These are phyloP conservation scores for Thozetella sp. DNA, from an alignment of 495 filamentous ascomycete genomes.

Conservation along the genomic window DNA sequence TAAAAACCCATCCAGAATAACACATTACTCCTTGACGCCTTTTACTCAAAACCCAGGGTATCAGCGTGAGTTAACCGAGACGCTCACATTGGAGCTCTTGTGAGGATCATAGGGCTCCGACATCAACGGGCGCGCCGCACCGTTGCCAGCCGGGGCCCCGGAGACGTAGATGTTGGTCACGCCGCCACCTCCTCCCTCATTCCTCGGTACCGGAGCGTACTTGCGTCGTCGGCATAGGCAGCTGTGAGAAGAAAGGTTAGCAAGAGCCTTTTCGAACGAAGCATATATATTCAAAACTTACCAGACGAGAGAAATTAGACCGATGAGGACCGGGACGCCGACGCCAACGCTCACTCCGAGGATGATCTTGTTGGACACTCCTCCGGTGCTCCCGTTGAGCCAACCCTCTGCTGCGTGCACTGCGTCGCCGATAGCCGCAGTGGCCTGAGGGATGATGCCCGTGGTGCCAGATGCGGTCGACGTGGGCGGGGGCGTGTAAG, in stretches of 20 bases:
- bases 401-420: not conserved
- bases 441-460: not conserved
- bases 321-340: conserved; percentile 37
- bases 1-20: too few relatives aligned
- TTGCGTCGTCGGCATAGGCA: not conserved
- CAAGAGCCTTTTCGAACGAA: conserved; percentile 1
- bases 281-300: conserved; percentile 19
- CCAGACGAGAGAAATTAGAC: conserved; percentile 28
- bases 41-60: too few relatives aligned
- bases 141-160: too few relatives aligned
- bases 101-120: not conserved
- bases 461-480: not conserved
- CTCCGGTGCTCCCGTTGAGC: conserved; percentile 7
- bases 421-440: not conserved
- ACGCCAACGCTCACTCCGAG: conserved; percentile 45
- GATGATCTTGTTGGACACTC: conserved; percentile 36
- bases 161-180: not conserved
- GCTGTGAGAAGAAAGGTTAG: not conserved
- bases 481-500: conserved; percentile 12
- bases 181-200: not conserved
- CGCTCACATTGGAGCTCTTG: not conserved
- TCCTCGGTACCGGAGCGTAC: not conserved
- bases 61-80: not conserved
- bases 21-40: too few relatives aligned
- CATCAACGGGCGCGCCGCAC: too few relatives aligned